Evolutionary conservation across 2,329 filamentous ascomycete genomes (phyloP).

Genomic region (Alternaria solani): DNA sequence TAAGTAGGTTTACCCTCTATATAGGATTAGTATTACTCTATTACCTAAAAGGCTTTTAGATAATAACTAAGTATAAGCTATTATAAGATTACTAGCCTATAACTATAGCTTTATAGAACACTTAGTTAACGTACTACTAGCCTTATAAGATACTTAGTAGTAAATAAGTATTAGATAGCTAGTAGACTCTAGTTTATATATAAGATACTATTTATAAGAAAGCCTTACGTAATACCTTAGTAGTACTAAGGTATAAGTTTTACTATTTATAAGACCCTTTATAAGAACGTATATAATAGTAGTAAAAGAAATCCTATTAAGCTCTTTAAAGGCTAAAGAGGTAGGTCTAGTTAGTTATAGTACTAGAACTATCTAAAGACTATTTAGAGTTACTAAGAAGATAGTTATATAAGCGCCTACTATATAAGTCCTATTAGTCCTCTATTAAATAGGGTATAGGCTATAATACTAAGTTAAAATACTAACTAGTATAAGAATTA

Average conservation of each 20-base stretch:
- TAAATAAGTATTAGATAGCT: background rate
- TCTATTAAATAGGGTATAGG: background rate
- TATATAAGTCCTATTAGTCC: background rate
- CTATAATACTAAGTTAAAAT: background rate
- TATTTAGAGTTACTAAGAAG: no score
- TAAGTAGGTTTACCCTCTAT: no score
- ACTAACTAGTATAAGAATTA: background rate
- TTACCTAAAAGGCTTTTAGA: no score
- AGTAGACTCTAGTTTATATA: no score
- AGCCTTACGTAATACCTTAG: background rate
- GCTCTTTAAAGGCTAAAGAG: background rate
- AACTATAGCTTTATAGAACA: no score
- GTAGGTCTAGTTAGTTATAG: background rate
- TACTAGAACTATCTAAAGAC: no score
- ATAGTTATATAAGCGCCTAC: no score
- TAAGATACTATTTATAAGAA: background rate
- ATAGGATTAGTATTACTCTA: no score
- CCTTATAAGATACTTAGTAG: no score
- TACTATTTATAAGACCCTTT: background rate
- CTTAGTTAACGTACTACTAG: no score
- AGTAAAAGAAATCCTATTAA: background rate
- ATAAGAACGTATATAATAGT: background rate
- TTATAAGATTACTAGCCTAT: no score
- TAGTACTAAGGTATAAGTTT: background rate
- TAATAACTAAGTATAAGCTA: no score